phyloP scores from a whole-genome alignment of 352 stramenopile species.

The Blastocystis sp. region DNA sequence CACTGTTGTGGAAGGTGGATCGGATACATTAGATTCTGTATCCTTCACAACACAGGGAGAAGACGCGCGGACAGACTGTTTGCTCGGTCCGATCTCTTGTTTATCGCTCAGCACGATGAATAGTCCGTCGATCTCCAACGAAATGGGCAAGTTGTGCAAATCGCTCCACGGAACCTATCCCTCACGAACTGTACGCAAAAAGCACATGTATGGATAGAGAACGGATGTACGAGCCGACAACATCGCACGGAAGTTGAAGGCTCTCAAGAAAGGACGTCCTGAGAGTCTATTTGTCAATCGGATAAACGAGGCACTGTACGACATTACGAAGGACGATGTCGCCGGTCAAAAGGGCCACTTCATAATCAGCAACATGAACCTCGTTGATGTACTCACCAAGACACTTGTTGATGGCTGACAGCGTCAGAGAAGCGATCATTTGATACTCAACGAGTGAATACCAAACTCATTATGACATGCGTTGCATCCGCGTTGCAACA shows the following conservation, averaged over 20 bases:
- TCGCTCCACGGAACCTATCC: conserved; percentile 52
- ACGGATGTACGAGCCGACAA: background rate
- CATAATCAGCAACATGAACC: background rate
- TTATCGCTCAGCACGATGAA: background rate
- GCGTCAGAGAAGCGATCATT: background rate
- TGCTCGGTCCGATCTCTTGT: no score
- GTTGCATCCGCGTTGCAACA: no score
- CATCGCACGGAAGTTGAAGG: background rate
- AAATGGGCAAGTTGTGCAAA: conserved; percentile 20
- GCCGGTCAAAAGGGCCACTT: background rate
- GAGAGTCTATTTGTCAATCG: conserved; percentile 24
- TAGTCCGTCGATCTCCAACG: conserved; percentile 5
- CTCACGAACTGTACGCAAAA: background rate
- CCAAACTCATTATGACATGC: no score
- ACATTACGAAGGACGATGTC: conserved; percentile 35
- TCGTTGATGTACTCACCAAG: conserved; percentile 36
- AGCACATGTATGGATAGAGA: conserved; percentile 30
- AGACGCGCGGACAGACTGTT: no score
- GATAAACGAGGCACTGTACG: background rate
- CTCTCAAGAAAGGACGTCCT: background rate
- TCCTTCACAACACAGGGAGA: no score
- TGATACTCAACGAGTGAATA: no score
- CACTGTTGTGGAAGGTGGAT: no score
- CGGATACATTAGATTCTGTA: no score
- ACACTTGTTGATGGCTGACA: conserved; percentile 43